Conservation (phyloP, 768 basidiomycete species). For the Strobilomyces confusus region DNA sequence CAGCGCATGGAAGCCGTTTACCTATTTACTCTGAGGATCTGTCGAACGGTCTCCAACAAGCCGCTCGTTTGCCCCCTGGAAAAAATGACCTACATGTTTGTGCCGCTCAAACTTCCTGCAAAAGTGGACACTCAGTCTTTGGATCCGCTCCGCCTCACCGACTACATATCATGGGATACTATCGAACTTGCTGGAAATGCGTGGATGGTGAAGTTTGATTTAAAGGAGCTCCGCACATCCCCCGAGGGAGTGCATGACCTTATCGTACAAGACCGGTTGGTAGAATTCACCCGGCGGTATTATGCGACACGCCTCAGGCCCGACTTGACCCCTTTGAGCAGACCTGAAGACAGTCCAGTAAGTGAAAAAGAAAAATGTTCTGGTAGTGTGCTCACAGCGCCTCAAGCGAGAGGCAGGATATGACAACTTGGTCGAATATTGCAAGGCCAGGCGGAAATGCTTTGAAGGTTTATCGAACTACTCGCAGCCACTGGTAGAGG, state of each 20-base stretch:
- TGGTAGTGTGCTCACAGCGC: constrained; percentile 2
- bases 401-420: constrained; percentile 59
- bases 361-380: constrained; percentile 25
- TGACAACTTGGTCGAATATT: constrained; percentile 61
- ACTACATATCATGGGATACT: constrained; percentile 60
- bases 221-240: constrained; percentile 30
- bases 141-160: constrained; percentile 32
- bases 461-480: constrained; percentile 60
- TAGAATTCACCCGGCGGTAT: constrained; percentile 75
- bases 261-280: constrained; percentile 70
- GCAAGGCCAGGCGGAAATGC: constrained; percentile 55
- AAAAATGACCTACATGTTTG: constrained; percentile 61
- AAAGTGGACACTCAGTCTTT: constrained; percentile 26
- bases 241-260: constrained; percentile 50
- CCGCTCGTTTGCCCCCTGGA: constrained; percentile 52
- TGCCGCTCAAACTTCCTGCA: constrained; percentile 45
- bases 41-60: constrained; percentile 64
- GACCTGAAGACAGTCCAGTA: constrained; percentile 61
- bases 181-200: constrained; percentile 49
- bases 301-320: constrained; percentile 49
- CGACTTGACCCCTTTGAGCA: constrained; percentile 73
- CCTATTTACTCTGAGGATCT: constrained; percentile 60
- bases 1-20: constrained; percentile 47
- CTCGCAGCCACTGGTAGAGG: constrained; percentile 71
- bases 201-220: constrained; percentile 48